Conservation (phyloP, 768 basidiomycete genomes). For the Mycena alexandri region DNA sequence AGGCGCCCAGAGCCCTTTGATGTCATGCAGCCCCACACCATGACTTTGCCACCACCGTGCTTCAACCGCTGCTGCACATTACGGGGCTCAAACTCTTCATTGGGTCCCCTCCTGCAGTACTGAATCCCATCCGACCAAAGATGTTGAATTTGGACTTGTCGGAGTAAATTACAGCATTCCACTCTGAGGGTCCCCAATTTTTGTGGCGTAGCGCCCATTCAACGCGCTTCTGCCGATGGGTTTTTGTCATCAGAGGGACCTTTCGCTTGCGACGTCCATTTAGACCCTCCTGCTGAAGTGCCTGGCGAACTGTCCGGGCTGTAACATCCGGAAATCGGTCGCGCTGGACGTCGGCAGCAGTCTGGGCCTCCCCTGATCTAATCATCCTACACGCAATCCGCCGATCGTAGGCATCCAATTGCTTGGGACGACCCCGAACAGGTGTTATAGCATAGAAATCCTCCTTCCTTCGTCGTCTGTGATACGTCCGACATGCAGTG, state of each 20-base stretch:
- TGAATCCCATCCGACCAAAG: slow-evolving; percentile 47
- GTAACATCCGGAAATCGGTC: slow-evolving; percentile 3
- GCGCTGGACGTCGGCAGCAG: slow-evolving; percentile 10
- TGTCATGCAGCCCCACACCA: slow-evolving; percentile 53
- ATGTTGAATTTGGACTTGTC: slow-evolving; percentile 45
- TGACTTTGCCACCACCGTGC: slow-evolving; percentile 51
- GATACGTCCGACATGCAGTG: not conserved
- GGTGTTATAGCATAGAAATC: not conserved
- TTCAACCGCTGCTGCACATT: slow-evolving; percentile 47
- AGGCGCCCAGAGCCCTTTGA: slow-evolving; percentile 44
- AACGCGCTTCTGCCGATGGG: not conserved
- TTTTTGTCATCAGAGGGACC: slow-evolving; percentile 1
- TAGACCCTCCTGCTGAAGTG: slow-evolving; percentile 9
- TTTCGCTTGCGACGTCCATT: slow-evolving; percentile 10
- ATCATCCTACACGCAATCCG: not conserved
- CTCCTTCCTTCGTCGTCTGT: not conserved
- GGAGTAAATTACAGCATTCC: slow-evolving; percentile 10
- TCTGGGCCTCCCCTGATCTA: slow-evolving; percentile 1
- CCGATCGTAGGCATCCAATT: not conserved
- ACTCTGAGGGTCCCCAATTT: not conserved
- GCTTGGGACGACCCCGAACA: slow-evolving; percentile 5
- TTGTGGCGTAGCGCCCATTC: not conserved
- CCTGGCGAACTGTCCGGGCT: not conserved
- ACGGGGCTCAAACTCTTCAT: slow-evolving; percentile 40
- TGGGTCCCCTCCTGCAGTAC: slow-evolving; percentile 47